A percentile compares a stretch with the other conserved stretches of the same genome.
phyloP scores from a whole-genome alignment of 495 filamentous ascomycete genomes.

The Aspergillus haitiensis region DNA sequence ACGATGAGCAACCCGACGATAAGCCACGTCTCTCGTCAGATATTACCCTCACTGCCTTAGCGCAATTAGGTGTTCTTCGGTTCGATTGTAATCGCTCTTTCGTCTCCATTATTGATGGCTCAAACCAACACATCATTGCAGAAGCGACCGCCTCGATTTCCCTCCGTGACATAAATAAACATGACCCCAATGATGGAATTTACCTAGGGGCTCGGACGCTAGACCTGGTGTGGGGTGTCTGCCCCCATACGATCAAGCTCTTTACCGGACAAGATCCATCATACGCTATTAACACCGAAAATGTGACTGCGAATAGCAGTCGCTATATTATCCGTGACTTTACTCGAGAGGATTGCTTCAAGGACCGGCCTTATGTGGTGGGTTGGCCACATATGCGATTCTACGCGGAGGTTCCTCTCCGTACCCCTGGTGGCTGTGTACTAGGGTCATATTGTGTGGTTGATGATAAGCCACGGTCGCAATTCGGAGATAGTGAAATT shows the following conservation, averaged over 20 bases:
- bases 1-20: conserved; percentile 19
- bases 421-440: conserved; percentile 56
- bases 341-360: conserved; percentile 48
- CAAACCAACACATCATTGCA: conserved; percentile 60
- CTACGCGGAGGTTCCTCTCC: conserved; percentile 64
- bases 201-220: conserved; percentile 48
- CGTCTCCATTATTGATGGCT: conserved; percentile 60
- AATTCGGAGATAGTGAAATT: conserved; percentile 33
- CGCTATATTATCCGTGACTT: conserved; percentile 55
- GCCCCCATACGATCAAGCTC: conserved; percentile 46
- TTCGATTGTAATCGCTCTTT: conserved; percentile 54
- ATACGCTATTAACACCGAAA: conserved; percentile 26
- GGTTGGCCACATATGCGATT: conserved; percentile 51
- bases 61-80: conserved; percentile 59
- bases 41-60: conserved; percentile 60
- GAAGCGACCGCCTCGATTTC: conserved; percentile 60
- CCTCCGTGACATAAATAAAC: conserved; percentile 35
- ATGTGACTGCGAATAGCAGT: conserved; percentile 33
- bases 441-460: conserved; percentile 64
- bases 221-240: conserved; percentile 46
- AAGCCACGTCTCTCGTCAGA: conserved; percentile 45
- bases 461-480: conserved; percentile 51
- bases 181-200: conserved; percentile 40
- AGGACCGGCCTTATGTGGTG: conserved; percentile 41
- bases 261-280: conserved; percentile 31